A percentile compares a stretch with the other conserved stretches of the same genome.
These are phyloP conservation scores for Arabidopsis thaliana DNA, from an alignment of 345 rosid genomes.

Conservation along the genomic window DNA sequence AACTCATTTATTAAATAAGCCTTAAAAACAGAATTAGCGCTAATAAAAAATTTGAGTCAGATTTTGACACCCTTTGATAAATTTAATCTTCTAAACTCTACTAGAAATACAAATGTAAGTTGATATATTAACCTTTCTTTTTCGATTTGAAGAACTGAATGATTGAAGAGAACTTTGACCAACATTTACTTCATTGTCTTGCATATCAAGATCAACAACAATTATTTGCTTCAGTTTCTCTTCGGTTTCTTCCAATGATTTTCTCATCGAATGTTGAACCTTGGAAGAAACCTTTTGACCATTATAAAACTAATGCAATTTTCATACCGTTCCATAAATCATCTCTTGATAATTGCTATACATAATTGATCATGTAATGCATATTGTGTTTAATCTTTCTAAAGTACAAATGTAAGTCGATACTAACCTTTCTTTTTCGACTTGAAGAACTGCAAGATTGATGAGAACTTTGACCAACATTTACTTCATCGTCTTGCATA, in stretches of 20 bases:
- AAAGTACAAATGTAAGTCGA: background rate
- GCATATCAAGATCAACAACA: slow-evolving; percentile 17
- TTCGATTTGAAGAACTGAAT: slow-evolving; percentile 18
- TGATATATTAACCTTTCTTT: slow-evolving; percentile 31
- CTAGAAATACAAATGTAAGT: background rate
- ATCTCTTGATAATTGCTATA: too few species aligned
- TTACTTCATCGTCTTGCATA: slow-evolving; percentile 6
- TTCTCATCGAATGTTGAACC: slow-evolving; percentile 8
- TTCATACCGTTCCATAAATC: background rate
- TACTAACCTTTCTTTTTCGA: slow-evolving; percentile 33
- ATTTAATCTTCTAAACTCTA: background rate
- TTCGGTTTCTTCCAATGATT: slow-evolving; percentile 7
- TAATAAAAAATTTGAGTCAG: too few species aligned
- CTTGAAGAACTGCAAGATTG: slow-evolving; percentile 20
- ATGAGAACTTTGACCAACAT: slow-evolving; percentile 19
- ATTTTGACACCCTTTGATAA: too few species aligned
- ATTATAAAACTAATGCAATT: background rate
- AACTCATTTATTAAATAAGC: too few species aligned
- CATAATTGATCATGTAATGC: background rate
- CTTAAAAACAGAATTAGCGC: too few species aligned
- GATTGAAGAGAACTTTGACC: slow-evolving; percentile 23
- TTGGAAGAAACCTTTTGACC: slow-evolving; percentile 22
- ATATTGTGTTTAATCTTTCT: background rate
- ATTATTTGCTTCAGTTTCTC: background rate
- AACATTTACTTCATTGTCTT: slow-evolving; percentile 1